Percentiles rank a stretch among this genome's conserved stretches.
phyloP scores from a whole-genome alignment of 345 rosid genomes.

The Acer yangbiense region DNA sequence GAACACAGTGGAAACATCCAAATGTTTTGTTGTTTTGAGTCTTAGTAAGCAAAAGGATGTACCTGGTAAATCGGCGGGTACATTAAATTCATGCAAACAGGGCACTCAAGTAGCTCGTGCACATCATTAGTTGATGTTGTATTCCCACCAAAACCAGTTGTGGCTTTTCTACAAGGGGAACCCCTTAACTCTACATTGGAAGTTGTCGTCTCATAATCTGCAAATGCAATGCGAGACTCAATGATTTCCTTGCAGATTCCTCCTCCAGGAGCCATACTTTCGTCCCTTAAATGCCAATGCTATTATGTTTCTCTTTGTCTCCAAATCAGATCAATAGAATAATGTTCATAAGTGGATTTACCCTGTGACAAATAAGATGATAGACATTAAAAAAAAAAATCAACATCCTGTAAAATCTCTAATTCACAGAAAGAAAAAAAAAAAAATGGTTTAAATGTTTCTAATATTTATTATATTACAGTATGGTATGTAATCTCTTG shows the following conservation, averaged over 20 bases:
- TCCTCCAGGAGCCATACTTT: slow-evolving; percentile 61
- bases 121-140: slow-evolving; percentile 58
- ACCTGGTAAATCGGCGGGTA: slow-evolving; percentile 94
- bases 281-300: slow-evolving; percentile 22
- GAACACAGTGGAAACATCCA: background rate
- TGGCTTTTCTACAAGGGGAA: slow-evolving; percentile 48
- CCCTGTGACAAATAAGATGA: slow-evolving; percentile 14
- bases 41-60: background rate
- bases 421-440: no score
- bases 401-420: background rate
- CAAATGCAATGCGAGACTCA: slow-evolving; percentile 43
- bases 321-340: slow-evolving; percentile 1
- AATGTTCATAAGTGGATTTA: background rate
- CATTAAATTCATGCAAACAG: slow-evolving; percentile 74
- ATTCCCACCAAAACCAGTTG: slow-evolving; percentile 46
- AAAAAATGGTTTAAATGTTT: background rate
- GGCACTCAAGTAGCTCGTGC: slow-evolving; percentile 82
- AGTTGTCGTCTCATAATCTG: slow-evolving; percentile 51
- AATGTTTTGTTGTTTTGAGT: background rate
- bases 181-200: slow-evolving; percentile 43
- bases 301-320: slow-evolving; percentile 7
- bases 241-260: slow-evolving; percentile 51
- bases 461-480: background rate
- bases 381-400: background rate
- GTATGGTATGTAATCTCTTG: background rate